Conservation (phyloP, 805 yeast genomes). For the Wickerhamomyces bisporus region DNA sequence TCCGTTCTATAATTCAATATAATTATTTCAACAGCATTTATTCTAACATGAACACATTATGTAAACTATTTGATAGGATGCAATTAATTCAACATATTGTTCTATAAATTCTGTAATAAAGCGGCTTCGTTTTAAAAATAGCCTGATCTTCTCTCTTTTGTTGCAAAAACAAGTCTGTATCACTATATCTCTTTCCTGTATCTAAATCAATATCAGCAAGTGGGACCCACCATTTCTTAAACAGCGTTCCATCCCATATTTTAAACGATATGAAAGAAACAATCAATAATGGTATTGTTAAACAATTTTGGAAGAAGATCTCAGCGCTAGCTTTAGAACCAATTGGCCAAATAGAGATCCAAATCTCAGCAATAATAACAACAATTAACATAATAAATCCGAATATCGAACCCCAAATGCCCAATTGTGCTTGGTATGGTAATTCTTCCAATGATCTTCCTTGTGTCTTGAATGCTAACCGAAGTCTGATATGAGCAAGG, state of each 20-base stretch:
- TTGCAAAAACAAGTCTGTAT: constrained; percentile 48
- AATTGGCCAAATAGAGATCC: constrained; percentile 74
- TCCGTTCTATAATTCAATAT: no score
- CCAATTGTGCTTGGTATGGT: constrained; percentile 59
- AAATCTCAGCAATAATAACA: constrained; percentile 71
- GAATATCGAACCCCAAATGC: constrained; percentile 59
- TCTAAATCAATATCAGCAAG: constrained; percentile 51
- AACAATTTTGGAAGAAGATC: constrained; percentile 35
- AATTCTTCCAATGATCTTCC: constrained; percentile 68
- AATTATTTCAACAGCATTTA: no score
- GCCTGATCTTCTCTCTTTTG: constrained; percentile 53
- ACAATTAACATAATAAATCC: constrained; percentile 54
- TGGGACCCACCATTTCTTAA: constrained; percentile 35
- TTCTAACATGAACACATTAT: no score
- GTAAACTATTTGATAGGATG: no score
- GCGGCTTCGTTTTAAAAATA: constrained; percentile 38
- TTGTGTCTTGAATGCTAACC: constrained; percentile 56
- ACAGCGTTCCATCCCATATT: constrained; percentile 31
- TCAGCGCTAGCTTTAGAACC: constrained; percentile 26
- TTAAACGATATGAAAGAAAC: constrained; percentile 29
- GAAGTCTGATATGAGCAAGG: constrained; percentile 54
- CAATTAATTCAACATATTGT: constrained; percentile 59
- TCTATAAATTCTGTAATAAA: constrained; percentile 42
- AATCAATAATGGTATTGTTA: constrained; percentile 33
- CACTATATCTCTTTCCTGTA: constrained; percentile 61